These are phyloP conservation scores for Megacollybia marginata DNA, from an alignment of 768 basidiomycete species.

Conservation along the genomic window DNA sequence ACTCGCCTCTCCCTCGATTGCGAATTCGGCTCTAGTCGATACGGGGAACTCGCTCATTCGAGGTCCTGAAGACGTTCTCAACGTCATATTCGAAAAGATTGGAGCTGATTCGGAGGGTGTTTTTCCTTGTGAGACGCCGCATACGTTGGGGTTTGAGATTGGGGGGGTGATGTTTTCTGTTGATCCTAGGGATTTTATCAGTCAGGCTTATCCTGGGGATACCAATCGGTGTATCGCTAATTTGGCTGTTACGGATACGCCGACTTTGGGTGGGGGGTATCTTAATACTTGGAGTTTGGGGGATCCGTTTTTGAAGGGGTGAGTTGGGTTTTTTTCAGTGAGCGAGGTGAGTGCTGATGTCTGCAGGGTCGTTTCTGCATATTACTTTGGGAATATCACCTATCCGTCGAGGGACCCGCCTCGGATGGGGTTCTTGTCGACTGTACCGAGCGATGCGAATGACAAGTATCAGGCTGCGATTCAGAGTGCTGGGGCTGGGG, in stretches of 20 bases:
- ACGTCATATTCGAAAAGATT: constrained; percentile 33
- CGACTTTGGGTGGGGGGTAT: constrained; percentile 42
- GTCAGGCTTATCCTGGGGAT: constrained; percentile 29
- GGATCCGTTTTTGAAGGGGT: constrained; percentile 72
- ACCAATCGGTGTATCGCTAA: constrained; percentile 43
- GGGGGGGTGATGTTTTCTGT: constrained; percentile 64
- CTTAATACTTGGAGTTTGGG: constrained; percentile 76
- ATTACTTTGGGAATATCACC: constrained; percentile 66
- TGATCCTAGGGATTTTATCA: constrained; percentile 67
- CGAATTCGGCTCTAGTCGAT: constrained; percentile 61
- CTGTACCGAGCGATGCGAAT: constrained; percentile 50
- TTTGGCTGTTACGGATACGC: constrained; percentile 58
- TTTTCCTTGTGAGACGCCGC: constrained; percentile 54
- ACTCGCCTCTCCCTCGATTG: constrained; percentile 37
- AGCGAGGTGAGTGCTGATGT: constrained; percentile 1
- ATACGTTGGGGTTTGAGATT: constrained; percentile 61
- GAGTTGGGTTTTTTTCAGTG: constrained; percentile 14
- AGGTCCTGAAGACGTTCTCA: constrained; percentile 61
- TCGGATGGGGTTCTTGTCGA: constrained; percentile 65
- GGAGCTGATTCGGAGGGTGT: constrained; percentile 14
- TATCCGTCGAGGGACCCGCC: constrained; percentile 64
- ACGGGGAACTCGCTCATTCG: constrained; percentile 77
- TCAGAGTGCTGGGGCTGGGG: constrained; percentile 18
- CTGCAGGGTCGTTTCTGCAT: constrained; percentile 54
- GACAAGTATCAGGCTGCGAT: constrained; percentile 28